Conservation (phyloP, 2,329 filamentous ascomycete genomes). For the Botrytis elliptica region DNA sequence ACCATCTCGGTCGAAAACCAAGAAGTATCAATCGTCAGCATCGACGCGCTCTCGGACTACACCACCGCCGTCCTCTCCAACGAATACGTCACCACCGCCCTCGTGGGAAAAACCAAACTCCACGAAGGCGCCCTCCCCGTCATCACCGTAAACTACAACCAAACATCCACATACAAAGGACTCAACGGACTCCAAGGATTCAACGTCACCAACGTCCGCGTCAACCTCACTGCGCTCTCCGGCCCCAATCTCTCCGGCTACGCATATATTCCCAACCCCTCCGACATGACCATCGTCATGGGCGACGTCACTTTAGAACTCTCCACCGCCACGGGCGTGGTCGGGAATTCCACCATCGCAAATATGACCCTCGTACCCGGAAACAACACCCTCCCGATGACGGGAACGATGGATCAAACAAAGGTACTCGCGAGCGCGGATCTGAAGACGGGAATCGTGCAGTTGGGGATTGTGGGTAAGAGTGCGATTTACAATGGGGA, state of each 20-base stretch:
- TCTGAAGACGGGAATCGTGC: conserved; percentile 46
- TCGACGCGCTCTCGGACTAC: conserved; percentile 40
- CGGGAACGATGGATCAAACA: conserved; percentile 47
- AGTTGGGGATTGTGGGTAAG: conserved; percentile 51
- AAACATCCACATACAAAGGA: conserved; percentile 56
- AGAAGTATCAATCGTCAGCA: conserved; percentile 44
- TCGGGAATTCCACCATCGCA: conserved; percentile 51
- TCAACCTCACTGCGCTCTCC: conserved; percentile 42
- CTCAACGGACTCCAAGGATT: conserved; percentile 57
- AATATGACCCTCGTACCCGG: conserved; percentile 55
- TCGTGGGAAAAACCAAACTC: conserved; percentile 52
- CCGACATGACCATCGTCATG: conserved; percentile 54
- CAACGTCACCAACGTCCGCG: conserved; percentile 48
- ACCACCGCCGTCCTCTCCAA: conserved; percentile 48
- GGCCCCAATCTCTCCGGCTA: conserved; percentile 55
- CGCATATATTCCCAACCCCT: conserved; percentile 59
- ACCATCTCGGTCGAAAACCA: conserved; percentile 49
- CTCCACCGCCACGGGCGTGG: conserved; percentile 41
- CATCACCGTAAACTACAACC: conserved; percentile 53
- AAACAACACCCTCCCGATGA: conserved; percentile 51
- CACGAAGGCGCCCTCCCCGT: conserved; percentile 51
- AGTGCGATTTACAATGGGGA: conserved; percentile 48
- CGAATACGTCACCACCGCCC: conserved; percentile 49
- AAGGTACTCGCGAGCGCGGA: conserved; percentile 37
- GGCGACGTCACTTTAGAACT: conserved; percentile 58